Evolutionary conservation across 805 yeast species (phyloP), one percentile per base, ranked within the genome.

Genomic region (Ogataea sp.): DNA sequence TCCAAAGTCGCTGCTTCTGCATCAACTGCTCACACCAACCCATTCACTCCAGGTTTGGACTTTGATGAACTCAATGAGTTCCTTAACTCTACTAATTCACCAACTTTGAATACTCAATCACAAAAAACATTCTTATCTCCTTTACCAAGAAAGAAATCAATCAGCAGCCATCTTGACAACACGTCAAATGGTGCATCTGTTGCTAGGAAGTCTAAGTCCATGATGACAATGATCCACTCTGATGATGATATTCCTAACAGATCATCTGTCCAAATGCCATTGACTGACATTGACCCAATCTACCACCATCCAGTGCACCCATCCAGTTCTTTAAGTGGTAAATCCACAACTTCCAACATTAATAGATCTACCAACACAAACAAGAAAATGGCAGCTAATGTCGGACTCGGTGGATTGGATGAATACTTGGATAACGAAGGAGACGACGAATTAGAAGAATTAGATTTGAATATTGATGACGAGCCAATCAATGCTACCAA

Each of bases 401-500:
- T n/a, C n/a, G n/a, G n/a, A n/a, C n/a, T n/a, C n/a, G n/a, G n/a
- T n/a, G n/a, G n/a, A n/a, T n/a, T n/a, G n/a, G n/a, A n/a, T n/a
- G n/a, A n/a, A n/a, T n/a, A n/a, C 11, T 18, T 20, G 5, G 29
- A n/a, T 3, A 13, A 43, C 25, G 51, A 48, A 29, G 47, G 48
- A 16, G 49, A 17, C 3, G 34, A 29, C 7, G 38, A 32, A n/a
- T n/a, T n/a, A 15, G 39, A 65, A 70, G 2, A 71, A 70, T 17
- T 71, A 71, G 15, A 5, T 17, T n/a, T n/a, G n/a, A 4, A 18
- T 14, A 16, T 44, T 18, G 44, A 69, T 60, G 73, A 63, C 64
- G 56, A 43, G 7, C 64, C 65, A 15, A 43, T 59, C 17, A 53
- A 53, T 40, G 80, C 80, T n/a, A 71, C 73, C 5, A 74, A 74